phyloP scores from a whole-genome alignment of 208 protist genomes.

The Trypanosoma vivax region DNA sequence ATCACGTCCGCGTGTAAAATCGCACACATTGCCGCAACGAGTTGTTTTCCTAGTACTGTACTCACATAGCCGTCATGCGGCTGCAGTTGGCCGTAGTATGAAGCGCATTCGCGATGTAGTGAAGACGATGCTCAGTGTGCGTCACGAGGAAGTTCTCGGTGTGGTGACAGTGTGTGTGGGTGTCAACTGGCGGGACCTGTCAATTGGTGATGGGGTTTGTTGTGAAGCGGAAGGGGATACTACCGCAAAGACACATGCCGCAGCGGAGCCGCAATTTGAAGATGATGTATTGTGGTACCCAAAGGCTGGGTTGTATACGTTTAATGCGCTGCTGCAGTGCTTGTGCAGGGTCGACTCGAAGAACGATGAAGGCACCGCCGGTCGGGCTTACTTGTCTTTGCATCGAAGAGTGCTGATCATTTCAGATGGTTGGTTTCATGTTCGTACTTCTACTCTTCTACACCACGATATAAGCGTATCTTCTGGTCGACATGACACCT shows the following conservation, averaged over 20 bases:
- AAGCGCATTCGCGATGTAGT: conserved; percentile 11
- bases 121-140: conserved; percentile 11
- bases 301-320: conserved; percentile 58
- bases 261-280: background rate
- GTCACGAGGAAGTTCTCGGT: conserved; percentile 24
- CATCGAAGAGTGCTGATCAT: conserved; percentile 41
- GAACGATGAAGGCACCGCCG: background rate
- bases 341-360: conserved; percentile 11
- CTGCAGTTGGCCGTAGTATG: conserved; percentile 26
- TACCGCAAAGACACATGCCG: background rate
- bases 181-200: conserved; percentile 18
- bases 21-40: conserved; percentile 8
- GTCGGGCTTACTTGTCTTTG: conserved; percentile 1
- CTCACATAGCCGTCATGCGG: conserved; percentile 33
- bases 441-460: conserved; percentile 42
- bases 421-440: conserved; percentile 59
- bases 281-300: conserved; percentile 37
- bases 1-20: background rate
- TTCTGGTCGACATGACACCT: conserved; percentile 1
- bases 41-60: conserved; percentile 49
- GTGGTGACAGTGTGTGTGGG: conserved; percentile 47
- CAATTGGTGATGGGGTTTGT: background rate
- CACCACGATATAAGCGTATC: conserved; percentile 15
- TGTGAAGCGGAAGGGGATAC: background rate
- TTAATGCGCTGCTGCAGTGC: conserved; percentile 33